Evolutionary conservation across 2,329 filamentous ascomycete species (phyloP).

Genomic region (Biscogniauxia marginata): DNA sequence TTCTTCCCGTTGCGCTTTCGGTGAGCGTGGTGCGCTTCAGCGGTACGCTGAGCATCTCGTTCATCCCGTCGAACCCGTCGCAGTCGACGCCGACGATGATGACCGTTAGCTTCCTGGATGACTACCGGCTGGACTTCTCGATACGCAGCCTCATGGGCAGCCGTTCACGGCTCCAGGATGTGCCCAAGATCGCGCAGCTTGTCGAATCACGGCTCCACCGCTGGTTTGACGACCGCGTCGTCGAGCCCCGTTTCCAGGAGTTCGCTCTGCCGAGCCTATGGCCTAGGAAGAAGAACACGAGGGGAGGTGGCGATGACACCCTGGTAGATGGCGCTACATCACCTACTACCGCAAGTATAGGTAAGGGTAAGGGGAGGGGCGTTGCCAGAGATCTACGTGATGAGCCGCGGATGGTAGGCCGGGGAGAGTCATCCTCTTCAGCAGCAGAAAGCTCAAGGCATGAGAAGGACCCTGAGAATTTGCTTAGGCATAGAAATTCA

Average conservation of each 20-base stretch:
- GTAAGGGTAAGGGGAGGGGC: constrained; percentile 55
- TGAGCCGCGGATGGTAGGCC: constrained; percentile 47
- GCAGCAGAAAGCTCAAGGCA: constrained; percentile 18
- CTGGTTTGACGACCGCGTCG: constrained; percentile 85
- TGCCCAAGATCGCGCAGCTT: constrained; percentile 84
- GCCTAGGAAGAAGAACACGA: constrained; percentile 80
- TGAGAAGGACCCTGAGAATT: constrained; percentile 34
- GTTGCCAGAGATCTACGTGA: constrained; percentile 48
- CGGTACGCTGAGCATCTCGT: constrained; percentile 88
- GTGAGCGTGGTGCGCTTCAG: constrained; percentile 94
- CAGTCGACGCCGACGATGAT: constrained; percentile 80
- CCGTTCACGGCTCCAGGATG: constrained; percentile 77
- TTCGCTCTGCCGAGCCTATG: constrained; percentile 80
- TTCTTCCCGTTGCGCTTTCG: constrained; percentile 86
- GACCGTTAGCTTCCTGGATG: constrained; percentile 89
- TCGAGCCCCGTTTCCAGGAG: constrained; percentile 84
- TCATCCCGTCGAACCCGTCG: constrained; percentile 73
- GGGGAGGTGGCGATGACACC: constrained; percentile 57
- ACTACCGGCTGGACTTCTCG: constrained; percentile 81
- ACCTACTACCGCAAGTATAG: constrained; percentile 43
- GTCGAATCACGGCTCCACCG: constrained; percentile 76
- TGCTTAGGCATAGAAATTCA: constrained; percentile 36
- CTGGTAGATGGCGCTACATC: constrained; percentile 42
- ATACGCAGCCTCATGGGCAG: constrained; percentile 78
- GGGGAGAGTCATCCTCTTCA: constrained; percentile 40